Evolutionary conservation across 2,329 filamentous ascomycete species (phyloP), one percentile per base, ranked within the genome.

Genomic region (Verticillium dahliae): DNA sequence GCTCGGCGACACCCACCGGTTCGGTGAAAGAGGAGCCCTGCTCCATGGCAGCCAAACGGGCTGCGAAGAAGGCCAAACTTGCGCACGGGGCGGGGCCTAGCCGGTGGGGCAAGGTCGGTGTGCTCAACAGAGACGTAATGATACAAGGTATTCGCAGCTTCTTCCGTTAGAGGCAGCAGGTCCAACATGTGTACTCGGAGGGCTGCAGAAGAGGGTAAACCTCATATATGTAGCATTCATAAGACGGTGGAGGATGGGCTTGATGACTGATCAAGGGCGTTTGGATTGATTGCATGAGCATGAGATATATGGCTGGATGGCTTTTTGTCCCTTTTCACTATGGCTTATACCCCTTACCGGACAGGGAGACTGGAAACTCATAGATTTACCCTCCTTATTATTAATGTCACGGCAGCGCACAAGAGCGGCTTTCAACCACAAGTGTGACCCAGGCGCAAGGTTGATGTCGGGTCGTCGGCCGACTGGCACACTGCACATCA

Each of bases 111-210:
- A 75, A 70, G 62, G 71, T 73, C 7, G 70, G 74, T 7, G 67
- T 68, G 37, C 68, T 74, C 60, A 77, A 76, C 65, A 72, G 72
- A 54, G 74, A 75, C 13, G 67, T 73, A 33, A 70, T 76, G 66
- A 72, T 75, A 18, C 74, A 76, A 61, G 74, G 78, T 9, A 72
- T 80, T 60, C 76, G 78, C 50, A 79, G 72, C 60, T 71, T 81
- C 60, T 81, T 82, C 67, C 76, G 76, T 59, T 81, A 50, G 45
- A 10, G 13, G 45, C 68, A 69, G 56, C 31, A 56, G 31, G 6
- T 18, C 13, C 18, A 50, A 10, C 45, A 27, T 9, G 10, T n/a
- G 45, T 35, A 56, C 31, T 22, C 55, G 9, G 15, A 22, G 55
- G 9, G 27, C 27, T 27, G 27, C 7, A n/a, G n/a, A 11, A n/a